Percentiles rank a stretch among this genome's conserved stretches.
Conservation (phyloP, 176 grass and related monocot species). For the Lolium rigidum region DNA sequence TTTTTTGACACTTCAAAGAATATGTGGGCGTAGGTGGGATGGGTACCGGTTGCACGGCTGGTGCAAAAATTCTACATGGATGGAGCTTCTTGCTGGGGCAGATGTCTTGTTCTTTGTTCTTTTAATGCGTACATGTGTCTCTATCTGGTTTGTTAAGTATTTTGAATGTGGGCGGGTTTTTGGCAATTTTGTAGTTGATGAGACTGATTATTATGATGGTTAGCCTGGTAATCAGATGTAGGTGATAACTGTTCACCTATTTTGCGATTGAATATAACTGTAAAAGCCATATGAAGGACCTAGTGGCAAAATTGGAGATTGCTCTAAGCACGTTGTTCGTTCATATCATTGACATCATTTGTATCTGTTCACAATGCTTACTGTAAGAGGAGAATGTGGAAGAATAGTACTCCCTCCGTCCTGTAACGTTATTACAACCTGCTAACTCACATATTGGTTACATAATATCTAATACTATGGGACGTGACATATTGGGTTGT, state of each 20-base stretch:
- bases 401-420: neutral
- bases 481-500: too few species aligned
- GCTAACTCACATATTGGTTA: too few species aligned
- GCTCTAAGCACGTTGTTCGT: neutral
- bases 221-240: conserved; percentile 31
- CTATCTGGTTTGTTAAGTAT: conserved; percentile 30
- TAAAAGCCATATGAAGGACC: neutral
- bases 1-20: conserved; percentile 42
- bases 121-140: conserved; percentile 7
- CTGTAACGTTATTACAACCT: too few species aligned
- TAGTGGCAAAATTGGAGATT: neutral
- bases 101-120: conserved; percentile 31
- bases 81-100: neutral
- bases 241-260: neutral
- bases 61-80: conserved; percentile 9
- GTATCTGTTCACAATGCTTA: neutral
- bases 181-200: conserved; percentile 57
- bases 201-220: conserved; percentile 9
- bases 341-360: neutral
- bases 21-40: conserved; percentile 10
- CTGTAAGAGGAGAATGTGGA: neutral
- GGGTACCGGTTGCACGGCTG: conserved; percentile 29
- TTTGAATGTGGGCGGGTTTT: neutral
- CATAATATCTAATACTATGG: too few species aligned
- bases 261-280: neutral